phyloP scores from a whole-genome alignment of 2,329 filamentous ascomycete genomes.

The Colletotrichum aenigma region DNA sequence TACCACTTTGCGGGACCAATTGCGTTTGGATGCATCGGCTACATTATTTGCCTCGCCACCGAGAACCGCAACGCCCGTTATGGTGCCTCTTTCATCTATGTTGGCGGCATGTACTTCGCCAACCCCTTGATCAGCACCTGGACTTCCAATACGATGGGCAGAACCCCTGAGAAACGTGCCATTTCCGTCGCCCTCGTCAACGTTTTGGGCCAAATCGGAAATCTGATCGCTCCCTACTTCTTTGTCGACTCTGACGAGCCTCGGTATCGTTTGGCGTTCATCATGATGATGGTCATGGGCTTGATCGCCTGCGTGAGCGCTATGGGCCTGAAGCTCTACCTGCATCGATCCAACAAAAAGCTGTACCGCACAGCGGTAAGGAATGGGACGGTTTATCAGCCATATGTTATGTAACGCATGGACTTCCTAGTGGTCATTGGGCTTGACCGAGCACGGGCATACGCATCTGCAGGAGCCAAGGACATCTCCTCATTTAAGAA shows the following conservation, averaged over 20 bases:
- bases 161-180: slow-evolving; percentile 28
- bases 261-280: slow-evolving; percentile 25
- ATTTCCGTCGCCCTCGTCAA: slow-evolving; percentile 24
- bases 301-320: background rate
- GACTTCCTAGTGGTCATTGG: background rate
- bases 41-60: slow-evolving; percentile 26
- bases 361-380: slow-evolving; percentile 14
- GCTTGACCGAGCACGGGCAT: background rate
- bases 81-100: slow-evolving; percentile 24
- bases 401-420: slow-evolving; percentile 16
- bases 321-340: slow-evolving; percentile 21
- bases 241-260: slow-evolving; percentile 26
- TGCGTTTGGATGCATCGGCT: slow-evolving; percentile 26
- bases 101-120: slow-evolving; percentile 19
- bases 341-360: slow-evolving; percentile 22
- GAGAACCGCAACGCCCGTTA: slow-evolving; percentile 23
- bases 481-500: background rate
- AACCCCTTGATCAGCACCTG: slow-evolving; percentile 24
- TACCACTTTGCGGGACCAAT: slow-evolving; percentile 23
- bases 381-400: slow-evolving; percentile 21
- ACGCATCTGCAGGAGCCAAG: background rate
- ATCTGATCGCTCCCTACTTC: slow-evolving; percentile 31
- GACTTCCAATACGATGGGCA: slow-evolving; percentile 23
- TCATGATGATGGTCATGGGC: slow-evolving; percentile 25
- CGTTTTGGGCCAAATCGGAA: slow-evolving; percentile 21